Evolutionary conservation across 768 basidiomycete genomes (phyloP).

Genomic region (Daedaleopsis nitida): DNA sequence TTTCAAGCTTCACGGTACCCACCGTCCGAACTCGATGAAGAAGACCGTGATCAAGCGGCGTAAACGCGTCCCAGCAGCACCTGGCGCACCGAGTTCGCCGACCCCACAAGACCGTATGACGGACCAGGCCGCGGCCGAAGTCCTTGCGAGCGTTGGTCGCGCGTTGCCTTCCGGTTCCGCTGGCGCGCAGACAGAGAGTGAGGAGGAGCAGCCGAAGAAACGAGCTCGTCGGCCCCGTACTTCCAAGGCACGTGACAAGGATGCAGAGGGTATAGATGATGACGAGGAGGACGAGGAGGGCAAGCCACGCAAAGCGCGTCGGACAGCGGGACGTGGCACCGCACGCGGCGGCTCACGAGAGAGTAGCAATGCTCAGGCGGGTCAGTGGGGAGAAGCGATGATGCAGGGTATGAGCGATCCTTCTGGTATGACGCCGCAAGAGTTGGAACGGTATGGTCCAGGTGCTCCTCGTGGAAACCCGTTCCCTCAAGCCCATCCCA

Average conservation of each 20-base stretch:
- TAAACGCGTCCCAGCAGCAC: slow-evolving; percentile 92
- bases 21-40: slow-evolving; percentile 98
- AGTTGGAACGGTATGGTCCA: slow-evolving; percentile 23
- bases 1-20: slow-evolving; percentile 96
- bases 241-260: slow-evolving; percentile 37
- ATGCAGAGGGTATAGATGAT: slow-evolving; percentile 49
- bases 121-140: slow-evolving; percentile 89
- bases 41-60: slow-evolving; percentile 98
- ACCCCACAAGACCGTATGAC: slow-evolving; percentile 52
- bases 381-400: slow-evolving; percentile 21
- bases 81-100: slow-evolving; percentile 39
- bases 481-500: slow-evolving; percentile 38
- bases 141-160: slow-evolving; percentile 82
- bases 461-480: slow-evolving; percentile 30
- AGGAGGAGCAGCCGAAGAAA: slow-evolving; percentile 55
- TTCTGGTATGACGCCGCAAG: slow-evolving; percentile 6
- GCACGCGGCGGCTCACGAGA: slow-evolving; percentile 7
- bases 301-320: slow-evolving; percentile 16
- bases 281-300: slow-evolving; percentile 42
- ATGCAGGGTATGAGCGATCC: slow-evolving; percentile 23
- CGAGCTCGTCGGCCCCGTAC: slow-evolving; percentile 40
- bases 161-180: slow-evolving; percentile 37
- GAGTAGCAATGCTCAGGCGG: slow-evolving; percentile 15
- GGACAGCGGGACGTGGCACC: background rate
- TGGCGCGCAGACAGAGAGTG: slow-evolving; percentile 49